Conservation (phyloP, 345 rosid genomes). For the Populus tremula region DNA sequence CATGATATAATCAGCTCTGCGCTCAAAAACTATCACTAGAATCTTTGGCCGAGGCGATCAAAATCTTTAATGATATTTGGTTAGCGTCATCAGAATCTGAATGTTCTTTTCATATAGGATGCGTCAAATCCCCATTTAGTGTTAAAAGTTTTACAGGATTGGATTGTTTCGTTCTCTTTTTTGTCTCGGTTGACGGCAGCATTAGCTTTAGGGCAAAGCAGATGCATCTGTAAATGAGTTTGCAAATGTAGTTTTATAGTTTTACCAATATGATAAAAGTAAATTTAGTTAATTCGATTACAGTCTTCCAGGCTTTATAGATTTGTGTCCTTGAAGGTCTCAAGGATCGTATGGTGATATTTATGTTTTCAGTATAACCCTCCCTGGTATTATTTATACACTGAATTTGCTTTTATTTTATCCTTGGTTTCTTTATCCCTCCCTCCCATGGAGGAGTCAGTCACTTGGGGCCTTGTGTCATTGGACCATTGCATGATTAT, state of each 20-base stretch:
- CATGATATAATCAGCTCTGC: too few species aligned
- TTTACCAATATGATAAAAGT: background rate
- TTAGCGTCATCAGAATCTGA: background rate
- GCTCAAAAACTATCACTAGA: too few species aligned
- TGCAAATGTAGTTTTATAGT: background rate
- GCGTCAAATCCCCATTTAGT: background rate
- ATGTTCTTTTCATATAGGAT: background rate
- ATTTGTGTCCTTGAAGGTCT: slow-evolving; percentile 25
- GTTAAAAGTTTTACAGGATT: background rate
- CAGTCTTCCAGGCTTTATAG: slow-evolving; percentile 5
- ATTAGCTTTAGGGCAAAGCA: too few species aligned
- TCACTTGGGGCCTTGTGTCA: slow-evolving; percentile 55
- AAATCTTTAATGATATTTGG: too few species aligned
- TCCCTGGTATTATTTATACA: slow-evolving; percentile 19
- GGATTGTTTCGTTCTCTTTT: background rate
- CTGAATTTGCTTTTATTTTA: slow-evolving; percentile 19
- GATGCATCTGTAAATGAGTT: too few species aligned
- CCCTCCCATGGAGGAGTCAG: slow-evolving; percentile 34
- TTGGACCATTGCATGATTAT: slow-evolving; percentile 40
- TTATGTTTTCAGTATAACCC: slow-evolving; percentile 11
- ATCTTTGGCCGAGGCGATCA: too few species aligned
- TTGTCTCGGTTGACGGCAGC: background rate
- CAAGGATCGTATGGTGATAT: slow-evolving; percentile 19
- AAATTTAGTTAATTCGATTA: background rate
- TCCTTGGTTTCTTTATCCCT: slow-evolving; percentile 12